Evolutionary conservation across 176 grass and related monocot species (phyloP).

Genomic region (Rhynchospora breviuscula): DNA sequence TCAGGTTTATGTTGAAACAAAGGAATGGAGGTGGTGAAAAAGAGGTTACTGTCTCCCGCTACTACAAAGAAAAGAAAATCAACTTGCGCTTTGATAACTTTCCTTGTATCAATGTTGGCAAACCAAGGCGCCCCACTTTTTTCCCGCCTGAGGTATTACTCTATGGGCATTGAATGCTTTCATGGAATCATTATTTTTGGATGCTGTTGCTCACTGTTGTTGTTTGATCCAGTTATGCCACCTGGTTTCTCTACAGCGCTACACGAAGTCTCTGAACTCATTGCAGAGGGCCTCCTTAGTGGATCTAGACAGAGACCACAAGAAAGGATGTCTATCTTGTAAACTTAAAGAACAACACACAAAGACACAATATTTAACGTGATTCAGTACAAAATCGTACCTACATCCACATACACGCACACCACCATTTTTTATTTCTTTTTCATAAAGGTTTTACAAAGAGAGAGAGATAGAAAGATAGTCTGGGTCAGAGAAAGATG

Average conservation of each 20-base stretch:
- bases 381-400: too few relatives aligned
- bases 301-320: constrained; percentile 80
- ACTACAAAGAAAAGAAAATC: constrained; percentile 56
- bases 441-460: too few relatives aligned
- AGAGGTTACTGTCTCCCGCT: constrained; percentile 56
- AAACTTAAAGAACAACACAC: too few relatives aligned
- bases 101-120: constrained; percentile 87
- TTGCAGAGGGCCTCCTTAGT: constrained; percentile 63
- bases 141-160: constrained; percentile 49
- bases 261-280: constrained; percentile 56
- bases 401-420: too few relatives aligned
- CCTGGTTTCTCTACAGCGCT: constrained; percentile 51
- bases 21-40: constrained; percentile 35
- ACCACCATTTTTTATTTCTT: too few relatives aligned
- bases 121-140: constrained; percentile 64
- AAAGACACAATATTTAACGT: too few relatives aligned
- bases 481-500: too few relatives aligned
- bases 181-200: neutral
- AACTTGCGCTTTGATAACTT: constrained; percentile 40
- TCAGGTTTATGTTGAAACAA: constrained; percentile 49
- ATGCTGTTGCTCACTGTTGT: constrained; percentile 11
- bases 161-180: neutral
- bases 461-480: too few relatives aligned
- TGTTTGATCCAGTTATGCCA: constrained; percentile 40
- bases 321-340: constrained; percentile 58